phyloP scores from a whole-genome alignment of 331 rosid species.

The Rosa hybrid region DNA sequence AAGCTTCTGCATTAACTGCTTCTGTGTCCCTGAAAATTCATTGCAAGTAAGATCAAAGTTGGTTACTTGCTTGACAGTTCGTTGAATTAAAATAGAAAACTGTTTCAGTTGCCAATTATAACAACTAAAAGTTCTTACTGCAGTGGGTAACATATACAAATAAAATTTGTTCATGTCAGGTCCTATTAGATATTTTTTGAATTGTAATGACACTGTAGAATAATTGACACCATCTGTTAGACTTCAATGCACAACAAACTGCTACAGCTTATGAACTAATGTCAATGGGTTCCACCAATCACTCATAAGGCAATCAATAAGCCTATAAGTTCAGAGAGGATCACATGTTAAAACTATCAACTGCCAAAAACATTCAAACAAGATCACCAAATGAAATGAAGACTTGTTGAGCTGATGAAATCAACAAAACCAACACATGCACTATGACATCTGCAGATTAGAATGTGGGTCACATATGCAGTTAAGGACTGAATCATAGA shows the following conservation, averaged over 20 bases:
- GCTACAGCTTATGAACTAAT: neutral
- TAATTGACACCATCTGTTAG: neutral
- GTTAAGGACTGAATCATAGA: slow-evolving; percentile 12
- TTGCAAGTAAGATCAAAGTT: slow-evolving; percentile 7
- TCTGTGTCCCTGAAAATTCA: slow-evolving; percentile 71
- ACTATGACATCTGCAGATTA: slow-evolving; percentile 29
- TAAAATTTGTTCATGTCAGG: neutral
- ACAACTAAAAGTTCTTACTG: neutral
- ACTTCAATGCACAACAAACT: slow-evolving; percentile 11
- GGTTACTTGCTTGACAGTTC: neutral
- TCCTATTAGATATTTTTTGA: neutral
- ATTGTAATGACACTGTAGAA: neutral
- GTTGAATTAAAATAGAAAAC: neutral
- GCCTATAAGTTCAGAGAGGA: neutral
- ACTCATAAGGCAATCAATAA: neutral
- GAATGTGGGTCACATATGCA: slow-evolving; percentile 49
- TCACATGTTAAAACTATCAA: slow-evolving; percentile 7
- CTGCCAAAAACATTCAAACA: slow-evolving; percentile 22
- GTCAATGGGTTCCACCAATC: slow-evolving; percentile 21
- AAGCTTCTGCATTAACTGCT: slow-evolving; percentile 68
- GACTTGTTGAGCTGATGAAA: slow-evolving; percentile 25
- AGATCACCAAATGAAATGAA: slow-evolving; percentile 17
- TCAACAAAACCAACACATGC: slow-evolving; percentile 36
- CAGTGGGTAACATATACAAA: neutral
- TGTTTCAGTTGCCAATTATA: neutral